These are phyloP conservation scores for Oryza meyeriana DNA, from an alignment of 176 grass and related monocot genomes.

Conservation along the genomic window DNA sequence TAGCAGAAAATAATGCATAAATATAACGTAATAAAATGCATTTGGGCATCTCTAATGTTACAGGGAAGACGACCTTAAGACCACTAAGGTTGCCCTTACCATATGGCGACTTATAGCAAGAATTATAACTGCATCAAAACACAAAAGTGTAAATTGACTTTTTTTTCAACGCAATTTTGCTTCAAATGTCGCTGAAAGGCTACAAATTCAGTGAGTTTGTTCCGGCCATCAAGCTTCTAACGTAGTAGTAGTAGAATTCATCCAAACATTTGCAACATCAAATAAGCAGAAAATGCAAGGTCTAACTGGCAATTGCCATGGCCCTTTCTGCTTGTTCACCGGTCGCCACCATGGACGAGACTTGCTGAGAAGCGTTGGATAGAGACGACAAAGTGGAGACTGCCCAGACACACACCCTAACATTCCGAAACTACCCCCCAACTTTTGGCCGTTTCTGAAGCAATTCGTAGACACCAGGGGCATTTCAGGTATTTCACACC, in stretches of 20 bases:
- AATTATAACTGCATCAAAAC: too few relatives aligned
- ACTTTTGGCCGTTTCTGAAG: neutral
- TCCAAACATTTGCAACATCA: neutral
- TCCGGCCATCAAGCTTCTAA: neutral
- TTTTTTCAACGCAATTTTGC: too few relatives aligned
- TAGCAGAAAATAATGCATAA: too few relatives aligned
- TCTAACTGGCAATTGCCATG: neutral
- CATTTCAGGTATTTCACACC: neutral
- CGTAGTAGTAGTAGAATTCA: too few relatives aligned
- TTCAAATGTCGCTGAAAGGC: neutral
- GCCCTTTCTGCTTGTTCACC: neutral
- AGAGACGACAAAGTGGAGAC: constrained; percentile 29
- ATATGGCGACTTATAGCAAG: too few relatives aligned
- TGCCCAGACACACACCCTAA: neutral
- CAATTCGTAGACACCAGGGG: neutral
- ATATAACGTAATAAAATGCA: too few relatives aligned
- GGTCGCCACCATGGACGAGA: constrained; percentile 3
- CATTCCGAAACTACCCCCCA: neutral
- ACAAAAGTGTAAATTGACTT: too few relatives aligned
- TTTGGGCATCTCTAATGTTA: too few relatives aligned
- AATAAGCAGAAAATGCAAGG: neutral
- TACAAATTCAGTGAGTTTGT: neutral
- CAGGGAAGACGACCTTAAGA: too few relatives aligned
- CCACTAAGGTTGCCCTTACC: too few relatives aligned
- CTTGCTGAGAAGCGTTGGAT: neutral